These are phyloP conservation scores for Cercospora brassicicola DNA, from an alignment of 2,329 filamentous ascomycete species.

Conservation along the genomic window DNA sequence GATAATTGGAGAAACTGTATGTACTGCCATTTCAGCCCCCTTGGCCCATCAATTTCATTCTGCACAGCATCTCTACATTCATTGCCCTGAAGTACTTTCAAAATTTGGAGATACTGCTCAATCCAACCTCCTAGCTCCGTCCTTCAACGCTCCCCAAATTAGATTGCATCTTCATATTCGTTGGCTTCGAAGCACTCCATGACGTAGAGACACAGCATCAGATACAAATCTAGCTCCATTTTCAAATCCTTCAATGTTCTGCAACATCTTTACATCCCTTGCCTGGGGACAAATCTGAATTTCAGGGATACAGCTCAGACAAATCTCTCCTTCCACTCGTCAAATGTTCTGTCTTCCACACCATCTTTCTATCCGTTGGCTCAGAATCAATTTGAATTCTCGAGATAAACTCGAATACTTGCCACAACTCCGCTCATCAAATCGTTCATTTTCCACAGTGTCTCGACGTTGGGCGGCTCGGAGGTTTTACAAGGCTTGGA, in stretches of 20 bases:
- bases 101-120: not conserved
- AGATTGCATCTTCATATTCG: not conserved
- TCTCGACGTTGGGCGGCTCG: not conserved
- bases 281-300: not conserved
- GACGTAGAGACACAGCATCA: not conserved
- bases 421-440: not conserved
- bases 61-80: not conserved
- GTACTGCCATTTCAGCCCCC: not conserved
- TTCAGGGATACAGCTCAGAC: not conserved
- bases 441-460: not conserved
- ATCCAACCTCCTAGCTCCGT: not conserved
- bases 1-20: not conserved
- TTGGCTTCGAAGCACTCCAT: not conserved
- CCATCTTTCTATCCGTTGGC: not conserved
- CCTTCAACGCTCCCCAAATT: not conserved
- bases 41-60: not conserved
- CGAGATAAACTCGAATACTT: not conserved
- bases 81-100: not conserved
- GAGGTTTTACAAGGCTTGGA: not conserved
- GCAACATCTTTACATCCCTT: not conserved
- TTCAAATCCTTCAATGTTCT: not conserved
- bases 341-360: not conserved
- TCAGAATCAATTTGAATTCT: not conserved
- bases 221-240: not conserved
- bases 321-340: not conserved